A percentile compares a stretch with the other conserved stretches of the same genome.
These are phyloP conservation scores for Pulveroboletus ravenelii DNA, from an alignment of 768 basidiomycete species.

Conservation along the genomic window DNA sequence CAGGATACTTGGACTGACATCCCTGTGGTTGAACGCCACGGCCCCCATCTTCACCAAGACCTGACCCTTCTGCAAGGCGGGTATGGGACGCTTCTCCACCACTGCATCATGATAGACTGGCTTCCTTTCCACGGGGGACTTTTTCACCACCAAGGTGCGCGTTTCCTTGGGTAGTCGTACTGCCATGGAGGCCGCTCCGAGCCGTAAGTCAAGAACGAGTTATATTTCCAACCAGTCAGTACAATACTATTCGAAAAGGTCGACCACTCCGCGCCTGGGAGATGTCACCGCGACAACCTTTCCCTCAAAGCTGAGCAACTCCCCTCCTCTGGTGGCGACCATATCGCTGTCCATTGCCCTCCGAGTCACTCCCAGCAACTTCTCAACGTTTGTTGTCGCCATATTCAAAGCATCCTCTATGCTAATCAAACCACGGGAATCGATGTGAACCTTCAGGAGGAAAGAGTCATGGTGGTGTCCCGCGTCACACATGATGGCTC, in stretches of 20 bases:
- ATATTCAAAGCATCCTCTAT: constrained; percentile 37
- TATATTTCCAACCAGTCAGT: neutral
- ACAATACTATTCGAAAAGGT: constrained; percentile 30
- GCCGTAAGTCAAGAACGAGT: too few relatives aligned
- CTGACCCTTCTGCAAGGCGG: constrained; percentile 49
- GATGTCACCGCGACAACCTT: constrained; percentile 43
- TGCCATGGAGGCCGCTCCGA: neutral
- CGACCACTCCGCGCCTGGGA: constrained; percentile 29
- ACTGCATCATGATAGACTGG: constrained; percentile 55
- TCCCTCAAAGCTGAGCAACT: constrained; percentile 39
- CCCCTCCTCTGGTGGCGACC: constrained; percentile 39
- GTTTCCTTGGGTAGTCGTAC: constrained; percentile 38
- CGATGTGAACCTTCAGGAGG: constrained; percentile 28
- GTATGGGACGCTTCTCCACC: constrained; percentile 47
- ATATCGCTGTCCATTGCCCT: constrained; percentile 28
- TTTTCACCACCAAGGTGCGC: constrained; percentile 45
- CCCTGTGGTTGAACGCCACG: constrained; percentile 74
- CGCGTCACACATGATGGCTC: constrained; percentile 46
- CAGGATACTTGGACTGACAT: constrained; percentile 37
- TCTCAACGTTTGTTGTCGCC: constrained; percentile 40
- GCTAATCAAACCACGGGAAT: constrained; percentile 38
- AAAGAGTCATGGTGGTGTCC: neutral
- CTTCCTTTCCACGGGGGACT: constrained; percentile 35
- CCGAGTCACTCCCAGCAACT: constrained; percentile 34
- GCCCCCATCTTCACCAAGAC: constrained; percentile 65